Evolutionary conservation across 1,284 basidiomycete genomes (phyloP), one percentile per base, ranked within the genome.

Genomic region (Trametes polyzona): DNA sequence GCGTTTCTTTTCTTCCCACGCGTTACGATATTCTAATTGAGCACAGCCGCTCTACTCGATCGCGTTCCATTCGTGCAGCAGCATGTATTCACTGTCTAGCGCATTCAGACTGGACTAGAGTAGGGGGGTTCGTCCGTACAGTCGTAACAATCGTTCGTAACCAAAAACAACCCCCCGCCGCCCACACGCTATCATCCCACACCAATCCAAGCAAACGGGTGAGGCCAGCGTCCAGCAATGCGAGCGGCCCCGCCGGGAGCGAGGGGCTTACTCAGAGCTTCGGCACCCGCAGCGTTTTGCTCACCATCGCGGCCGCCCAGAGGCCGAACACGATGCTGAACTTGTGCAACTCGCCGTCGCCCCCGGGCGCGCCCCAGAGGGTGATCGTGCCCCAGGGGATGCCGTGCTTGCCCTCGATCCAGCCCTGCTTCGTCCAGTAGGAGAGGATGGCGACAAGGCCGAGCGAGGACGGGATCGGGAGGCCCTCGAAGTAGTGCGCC

Each of bases 221-320:
- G n/a, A n/a, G 26, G 29, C 29, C 41, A 48, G 26, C 30, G n/a
- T 47, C 43, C 26, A 41, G 29, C 35, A 19, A 24, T n/a, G 26
- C 24, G 21, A 21, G 27, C 43, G 26, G 4, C n/a, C 14, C 10
- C 30, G n/a, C 11, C 33, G 17, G 12, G 33, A 11, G 14, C 33
- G 11, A 35, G 33, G 33, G 14, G 33, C 33, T 14, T 42, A 55
- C 37, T 76, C 71, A 91, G 27, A 79, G 70, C 73, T 93, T 93
- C n/a, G 90, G 91, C 55, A 96, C 84, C 54, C 84, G 83, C 53
- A 98, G 77, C 21, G 95, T 97, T 77, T 97, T 97, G 80, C 92
- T 94, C 62, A 97, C 90, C 95, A 97, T 97, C 50, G 92, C 90
- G 19, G 93, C 90, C 8, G 91, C 95, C 94, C 93, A 97, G 17